phyloP scores from a whole-genome alignment of 768 basidiomycete genomes.

The Stropharia rugosoannulata region DNA sequence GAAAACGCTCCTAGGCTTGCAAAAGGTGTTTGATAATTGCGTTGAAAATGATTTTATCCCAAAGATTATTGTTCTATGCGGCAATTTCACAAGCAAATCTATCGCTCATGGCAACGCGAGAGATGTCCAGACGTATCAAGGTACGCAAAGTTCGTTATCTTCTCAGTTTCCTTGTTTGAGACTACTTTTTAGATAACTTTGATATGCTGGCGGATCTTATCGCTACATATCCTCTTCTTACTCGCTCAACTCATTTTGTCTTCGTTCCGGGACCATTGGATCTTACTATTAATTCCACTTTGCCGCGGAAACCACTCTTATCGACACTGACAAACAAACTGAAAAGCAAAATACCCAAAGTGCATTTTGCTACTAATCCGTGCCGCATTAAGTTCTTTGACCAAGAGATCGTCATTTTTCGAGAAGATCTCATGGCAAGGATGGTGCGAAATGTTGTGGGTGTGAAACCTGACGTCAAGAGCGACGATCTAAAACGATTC shows the following conservation, averaged over 20 bases:
- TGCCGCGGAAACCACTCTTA: conserved; percentile 83
- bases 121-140: conserved; percentile 84
- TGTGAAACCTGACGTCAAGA: conserved; percentile 76
- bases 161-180: not conserved
- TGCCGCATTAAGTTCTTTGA: conserved; percentile 94
- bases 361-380: conserved; percentile 86
- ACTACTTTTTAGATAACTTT: conserved; percentile 66
- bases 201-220: conserved; percentile 85
- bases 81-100: conserved; percentile 89
- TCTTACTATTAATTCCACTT: conserved; percentile 72
- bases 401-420: conserved; percentile 92
- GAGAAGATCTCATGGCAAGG: conserved; percentile 90
- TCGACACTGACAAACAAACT: conserved; percentile 72
- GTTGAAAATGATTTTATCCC: conserved; percentile 87
- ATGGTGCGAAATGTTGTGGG: conserved; percentile 93
- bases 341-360: conserved; percentile 70
- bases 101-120: conserved; percentile 76
- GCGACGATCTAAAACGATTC: conserved; percentile 84
- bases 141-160: conserved; percentile 32
- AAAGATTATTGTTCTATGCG: conserved; percentile 87
- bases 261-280: conserved; percentile 95
- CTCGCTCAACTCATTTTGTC: conserved; percentile 82
- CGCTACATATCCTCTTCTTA: conserved; percentile 74
- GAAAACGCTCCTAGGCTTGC: conserved; percentile 74
- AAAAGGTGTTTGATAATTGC: conserved; percentile 87